Percentiles rank a stretch among this genome's conserved stretches.
phyloP scores from a whole-genome alignment of 78 protist genomes.

The Dictyostelium discoideum region DNA sequence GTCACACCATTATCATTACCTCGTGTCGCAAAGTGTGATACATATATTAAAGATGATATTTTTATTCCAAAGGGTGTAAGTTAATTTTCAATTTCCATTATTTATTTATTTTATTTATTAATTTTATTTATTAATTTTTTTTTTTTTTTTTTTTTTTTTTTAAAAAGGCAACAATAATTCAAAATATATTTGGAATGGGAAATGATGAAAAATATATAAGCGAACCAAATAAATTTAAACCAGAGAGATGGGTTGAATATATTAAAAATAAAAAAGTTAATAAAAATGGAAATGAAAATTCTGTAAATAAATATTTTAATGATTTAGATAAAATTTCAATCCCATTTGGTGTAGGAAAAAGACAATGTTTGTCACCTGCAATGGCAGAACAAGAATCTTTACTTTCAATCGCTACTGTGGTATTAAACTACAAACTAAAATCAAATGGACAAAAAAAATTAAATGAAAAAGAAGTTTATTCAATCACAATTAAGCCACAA shows the following conservation, averaged over 20 bases:
- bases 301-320: not conserved
- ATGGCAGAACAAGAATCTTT: not conserved
- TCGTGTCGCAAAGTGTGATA: not conserved
- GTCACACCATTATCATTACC: conserved; percentile 20
- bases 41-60: not conserved
- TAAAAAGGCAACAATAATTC: not conserved
- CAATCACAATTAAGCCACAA: not conserved
- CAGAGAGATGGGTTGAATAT: conserved; percentile 54
- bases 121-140: too few species aligned
- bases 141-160: too few species aligned
- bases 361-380: not conserved
- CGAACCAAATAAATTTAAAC: conserved; percentile 2
- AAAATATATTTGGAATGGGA: not conserved
- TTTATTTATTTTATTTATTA: too few species aligned
- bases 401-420: not conserved
- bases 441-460: not conserved
- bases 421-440: not conserved
- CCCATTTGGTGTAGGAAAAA: not conserved
- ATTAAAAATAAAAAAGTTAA: not conserved
- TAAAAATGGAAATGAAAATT: not conserved
- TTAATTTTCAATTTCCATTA: too few species aligned
- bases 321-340: not conserved
- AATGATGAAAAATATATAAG: not conserved
- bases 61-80: conserved; percentile 55
- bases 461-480: not conserved